Evolutionary conservation across 164 flowering plant genomes (phyloP).

Genomic region (Aristolochia contorta): DNA sequence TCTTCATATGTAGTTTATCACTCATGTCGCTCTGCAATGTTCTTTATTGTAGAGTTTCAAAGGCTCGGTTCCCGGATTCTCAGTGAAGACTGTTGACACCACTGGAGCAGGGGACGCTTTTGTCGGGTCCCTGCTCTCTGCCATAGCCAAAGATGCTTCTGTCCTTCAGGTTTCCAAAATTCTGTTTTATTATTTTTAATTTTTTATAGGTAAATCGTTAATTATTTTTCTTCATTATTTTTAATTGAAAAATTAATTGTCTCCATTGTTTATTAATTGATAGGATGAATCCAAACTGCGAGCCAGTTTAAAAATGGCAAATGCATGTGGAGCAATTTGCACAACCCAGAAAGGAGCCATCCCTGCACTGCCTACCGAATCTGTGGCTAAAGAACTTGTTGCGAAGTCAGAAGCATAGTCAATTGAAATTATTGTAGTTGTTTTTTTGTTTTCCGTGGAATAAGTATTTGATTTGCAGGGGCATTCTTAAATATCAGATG

Average conservation of each 20-base stretch:
- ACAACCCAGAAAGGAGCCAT: constrained; percentile 60
- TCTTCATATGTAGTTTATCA: not conserved
- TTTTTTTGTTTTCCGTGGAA: too few relatives aligned
- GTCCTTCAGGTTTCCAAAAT: constrained; percentile 1
- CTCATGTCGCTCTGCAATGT: not conserved
- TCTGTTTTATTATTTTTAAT: not conserved
- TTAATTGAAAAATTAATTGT: not conserved
- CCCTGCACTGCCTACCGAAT: constrained; percentile 42
- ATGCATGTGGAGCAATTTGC: constrained; percentile 53
- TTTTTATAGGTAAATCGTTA: not conserved
- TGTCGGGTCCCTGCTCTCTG: constrained; percentile 41
- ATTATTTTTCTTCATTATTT: not conserved
- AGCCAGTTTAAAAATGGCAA: constrained; percentile 34
- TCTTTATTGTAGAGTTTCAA: constrained; percentile 11
- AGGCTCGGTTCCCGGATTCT: constrained; percentile 10
- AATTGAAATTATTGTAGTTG: not conserved
- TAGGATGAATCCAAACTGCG: constrained; percentile 43
- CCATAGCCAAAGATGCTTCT: constrained; percentile 16
- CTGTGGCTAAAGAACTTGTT: constrained; percentile 23
- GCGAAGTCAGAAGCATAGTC: not conserved
- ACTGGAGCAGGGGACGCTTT: constrained; percentile 89
- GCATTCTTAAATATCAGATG: too few relatives aligned
- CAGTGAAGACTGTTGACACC: constrained; percentile 32
- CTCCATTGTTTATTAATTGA: not conserved
- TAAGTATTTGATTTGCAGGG: too few relatives aligned